phyloP scores from a whole-genome alignment of 2,329 filamentous ascomycete genomes.

The Orbilia ellipsospora region DNA sequence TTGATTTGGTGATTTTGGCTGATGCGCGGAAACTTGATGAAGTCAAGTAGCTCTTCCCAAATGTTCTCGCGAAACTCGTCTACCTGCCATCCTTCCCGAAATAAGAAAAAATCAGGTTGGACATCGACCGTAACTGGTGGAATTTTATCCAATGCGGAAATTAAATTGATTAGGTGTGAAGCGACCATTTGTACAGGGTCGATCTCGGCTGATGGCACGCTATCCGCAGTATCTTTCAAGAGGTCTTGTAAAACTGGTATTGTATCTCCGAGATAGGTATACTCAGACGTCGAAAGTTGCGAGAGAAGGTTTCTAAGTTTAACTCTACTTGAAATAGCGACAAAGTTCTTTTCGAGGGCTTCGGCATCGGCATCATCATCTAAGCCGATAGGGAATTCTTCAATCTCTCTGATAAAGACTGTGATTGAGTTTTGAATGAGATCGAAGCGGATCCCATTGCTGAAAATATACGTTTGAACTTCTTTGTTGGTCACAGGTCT shows the following conservation, averaged over 20 bases:
- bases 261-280: not conserved
- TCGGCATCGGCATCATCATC: not conserved
- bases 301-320: not conserved
- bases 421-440: not conserved
- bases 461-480: not conserved
- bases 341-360: not conserved
- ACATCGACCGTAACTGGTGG: constrained; percentile 2
- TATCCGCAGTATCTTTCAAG: not conserved
- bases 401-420: not conserved
- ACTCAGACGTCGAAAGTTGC: not conserved
- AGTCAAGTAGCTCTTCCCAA: not conserved
- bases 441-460: constrained; percentile 4
- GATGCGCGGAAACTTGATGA: not conserved
- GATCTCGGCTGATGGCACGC: not conserved
- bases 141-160: not conserved
- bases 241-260: not conserved
- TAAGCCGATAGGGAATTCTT: not conserved
- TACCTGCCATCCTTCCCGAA: constrained; percentile 5
- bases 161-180: not conserved
- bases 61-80: not conserved
- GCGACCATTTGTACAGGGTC: not conserved
- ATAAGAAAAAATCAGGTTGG: constrained; percentile 9
- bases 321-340: not conserved
- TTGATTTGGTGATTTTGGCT: not conserved
- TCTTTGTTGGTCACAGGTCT: not conserved